Evolutionary conservation across 148 eudicot genomes (phyloP), one percentile per base, ranked within the genome.

Genomic region (Bassia scoparia): DNA sequence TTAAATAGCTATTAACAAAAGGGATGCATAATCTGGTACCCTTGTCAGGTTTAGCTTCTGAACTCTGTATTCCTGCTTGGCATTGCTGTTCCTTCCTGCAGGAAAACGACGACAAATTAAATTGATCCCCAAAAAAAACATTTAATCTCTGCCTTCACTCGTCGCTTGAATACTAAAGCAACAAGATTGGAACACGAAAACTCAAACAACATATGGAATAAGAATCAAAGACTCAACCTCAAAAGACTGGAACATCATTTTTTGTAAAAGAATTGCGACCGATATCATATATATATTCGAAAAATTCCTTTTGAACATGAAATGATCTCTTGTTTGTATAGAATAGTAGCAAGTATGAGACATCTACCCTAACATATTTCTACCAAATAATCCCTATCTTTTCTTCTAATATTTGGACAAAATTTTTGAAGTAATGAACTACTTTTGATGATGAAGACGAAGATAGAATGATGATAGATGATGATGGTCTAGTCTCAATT

Each of bases 401-500:
- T n/a, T n/a, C n/a, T n/a, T 14, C 10, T 16, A 2, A 1, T 21
- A 12, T 75, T 37, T 38, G 72, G 73, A 74, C 77, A 79, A 79
- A 79, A 79, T 69, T n/a, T n/a, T 69, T 68, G n/a, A 60, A 67
- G 77, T 68, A 50, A n/a, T n/a, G n/a, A 66, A 29, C 66, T 70
- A 60, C 76, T 46, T 62, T 21, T 43, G n/a, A n/a, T 31, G 37
- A 41, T 27, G 29, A 61, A n/a, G n/a, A n/a, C n/a, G n/a, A n/a
- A n/a, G n/a, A n/a, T n/a, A n/a, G n/a, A n/a, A n/a, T n/a, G n/a
- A n/a, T n/a, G n/a, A n/a, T n/a, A n/a, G n/a, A n/a, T n/a, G n/a
- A n/a, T n/a, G n/a, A n/a, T n/a, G n/a, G n/a, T n/a, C n/a, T 31
- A 26, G 15, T 61, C 34, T 77, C 78, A 77, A 69, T 81, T 81